Percentiles rank a stretch among this genome's conserved stretches.
phyloP scores from a whole-genome alignment of 805 yeast genomes.

The Candida awuae region DNA sequence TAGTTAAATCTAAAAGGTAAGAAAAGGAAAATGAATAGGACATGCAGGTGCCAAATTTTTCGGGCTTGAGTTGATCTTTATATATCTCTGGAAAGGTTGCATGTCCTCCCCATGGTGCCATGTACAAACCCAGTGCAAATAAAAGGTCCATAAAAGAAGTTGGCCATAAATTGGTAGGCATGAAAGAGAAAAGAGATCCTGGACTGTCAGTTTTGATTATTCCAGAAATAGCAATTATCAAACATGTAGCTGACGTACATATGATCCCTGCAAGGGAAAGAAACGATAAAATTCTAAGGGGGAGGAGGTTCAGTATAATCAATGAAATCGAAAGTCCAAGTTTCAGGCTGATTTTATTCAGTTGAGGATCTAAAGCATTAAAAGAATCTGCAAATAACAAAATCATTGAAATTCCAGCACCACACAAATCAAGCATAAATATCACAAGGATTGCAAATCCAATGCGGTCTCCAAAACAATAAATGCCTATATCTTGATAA shows the following conservation, averaged over 20 bases:
- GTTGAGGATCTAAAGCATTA: slow-evolving; percentile 37
- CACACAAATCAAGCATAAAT: slow-evolving; percentile 50
- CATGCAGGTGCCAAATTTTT: slow-evolving; percentile 46
- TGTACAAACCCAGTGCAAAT: slow-evolving; percentile 55
- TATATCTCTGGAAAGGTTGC: slow-evolving; percentile 70
- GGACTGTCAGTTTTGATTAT: slow-evolving; percentile 52
- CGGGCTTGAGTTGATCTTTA: slow-evolving; percentile 64
- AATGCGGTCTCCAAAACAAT: slow-evolving; percentile 39
- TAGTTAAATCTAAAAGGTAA: slow-evolving; percentile 48
- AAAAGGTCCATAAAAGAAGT: slow-evolving; percentile 40
- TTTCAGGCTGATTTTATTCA: slow-evolving; percentile 36
- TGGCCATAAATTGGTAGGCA: slow-evolving; percentile 66
- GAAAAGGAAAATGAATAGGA: slow-evolving; percentile 54
- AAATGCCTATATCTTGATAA: slow-evolving; percentile 52
- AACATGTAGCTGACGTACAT: slow-evolving; percentile 58
- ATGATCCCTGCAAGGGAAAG: slow-evolving; percentile 64
- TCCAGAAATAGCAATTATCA: slow-evolving; percentile 56
- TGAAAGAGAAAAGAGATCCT: slow-evolving; percentile 61
- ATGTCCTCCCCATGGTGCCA: slow-evolving; percentile 85
- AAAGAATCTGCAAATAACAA: slow-evolving; percentile 56
- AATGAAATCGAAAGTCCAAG: slow-evolving; percentile 31
- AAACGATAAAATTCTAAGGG: slow-evolving; percentile 64
- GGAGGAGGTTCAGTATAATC: slow-evolving; percentile 51
- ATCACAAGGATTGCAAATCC: slow-evolving; percentile 39
- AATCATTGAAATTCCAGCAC: slow-evolving; percentile 52